Base-by-base conservation (phyloP, 2,329 filamentous ascomycete species). In the Ceratocystis cubensis region DNA sequence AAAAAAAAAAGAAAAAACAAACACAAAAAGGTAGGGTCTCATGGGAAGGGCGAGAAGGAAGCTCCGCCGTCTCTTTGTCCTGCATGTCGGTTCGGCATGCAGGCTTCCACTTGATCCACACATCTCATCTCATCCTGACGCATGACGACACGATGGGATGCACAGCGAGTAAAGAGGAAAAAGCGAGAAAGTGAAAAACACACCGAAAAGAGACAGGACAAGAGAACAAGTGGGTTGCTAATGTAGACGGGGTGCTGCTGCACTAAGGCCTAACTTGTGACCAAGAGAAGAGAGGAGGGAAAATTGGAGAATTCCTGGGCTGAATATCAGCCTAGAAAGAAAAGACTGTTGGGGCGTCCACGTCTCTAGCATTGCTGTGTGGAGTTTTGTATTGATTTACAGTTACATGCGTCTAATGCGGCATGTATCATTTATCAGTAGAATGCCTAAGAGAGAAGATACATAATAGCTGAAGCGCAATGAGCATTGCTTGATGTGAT, bases 71-170 rank as follows among this genome's bases (percentile, higher is more conserved):
- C 48, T 53, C 48, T 41, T 15, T 15, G 48, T 28, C 48, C 48
- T 53, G 48, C 48, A 53, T 15, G 22, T 63, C 61, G 61, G 20
- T 46, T 63, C 61, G 61, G 61, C 37, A 63, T 63, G 61, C 61
- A 46, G 28, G 10, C 15, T 25, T 53, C 22, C 22, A 25, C 25
- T n/a, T 37, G 44, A n/a, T 44, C 33, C 61, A 53, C 48, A 22
- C 48, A 53, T 53, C 48, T 53, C 48, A 25, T 53, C 48, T 28
- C 48, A 28, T 53, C 48, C 20, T 41, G 37, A 41, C 37, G 37
- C 37, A 41, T 41, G 37, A 41, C 37, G 37, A 41, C 48, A 53
- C 25, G 48, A 13, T 41, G 4, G 37, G 20, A 53, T 53, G 48
- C 48, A 53, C 48, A 25, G 48, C 10, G 48, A 22, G 48, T 25